Evolutionary conservation across 805 yeast species (phyloP).

Genomic region (Kluyveromyces siamensis): DNA sequence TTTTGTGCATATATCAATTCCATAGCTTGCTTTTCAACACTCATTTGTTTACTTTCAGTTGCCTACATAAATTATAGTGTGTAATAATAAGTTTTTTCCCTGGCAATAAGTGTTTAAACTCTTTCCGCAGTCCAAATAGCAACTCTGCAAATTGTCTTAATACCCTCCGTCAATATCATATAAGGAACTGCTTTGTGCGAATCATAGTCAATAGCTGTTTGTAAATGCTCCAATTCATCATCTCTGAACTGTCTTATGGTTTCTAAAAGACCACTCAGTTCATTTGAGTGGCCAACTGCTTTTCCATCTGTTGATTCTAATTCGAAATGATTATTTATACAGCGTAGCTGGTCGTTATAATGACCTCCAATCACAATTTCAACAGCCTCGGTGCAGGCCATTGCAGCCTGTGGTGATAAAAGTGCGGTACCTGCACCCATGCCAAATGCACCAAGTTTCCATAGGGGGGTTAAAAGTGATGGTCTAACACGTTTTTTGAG

Average conservation of each 20-base stretch:
- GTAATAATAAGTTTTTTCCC: too few species aligned
- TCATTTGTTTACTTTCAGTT: not conserved
- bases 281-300: conserved; percentile 32
- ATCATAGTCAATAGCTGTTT: conserved; percentile 87
- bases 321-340: conserved; percentile 57
- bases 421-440: conserved; percentile 84
- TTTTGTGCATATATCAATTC: not conserved
- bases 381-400: conserved; percentile 99
- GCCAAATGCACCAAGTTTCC: conserved; percentile 86
- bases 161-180: conserved; percentile 76
- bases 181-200: conserved; percentile 92
- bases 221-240: conserved; percentile 89
- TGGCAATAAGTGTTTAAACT: conserved; percentile 31
- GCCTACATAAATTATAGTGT: too few species aligned
- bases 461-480: conserved; percentile 79
- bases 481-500: conserved; percentile 78
- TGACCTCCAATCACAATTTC: conserved; percentile 97
- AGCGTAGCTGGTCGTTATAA: conserved; percentile 82
- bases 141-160: conserved; percentile 71
- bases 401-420: conserved; percentile 89
- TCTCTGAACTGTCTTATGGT: conserved; percentile 75
- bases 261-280: conserved; percentile 46
- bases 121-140: conserved; percentile 92
- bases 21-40: not conserved
- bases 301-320: conserved; percentile 31